Conservation (phyloP, 1,284 basidiomycete genomes). For the Dichomitus squalens region DNA sequence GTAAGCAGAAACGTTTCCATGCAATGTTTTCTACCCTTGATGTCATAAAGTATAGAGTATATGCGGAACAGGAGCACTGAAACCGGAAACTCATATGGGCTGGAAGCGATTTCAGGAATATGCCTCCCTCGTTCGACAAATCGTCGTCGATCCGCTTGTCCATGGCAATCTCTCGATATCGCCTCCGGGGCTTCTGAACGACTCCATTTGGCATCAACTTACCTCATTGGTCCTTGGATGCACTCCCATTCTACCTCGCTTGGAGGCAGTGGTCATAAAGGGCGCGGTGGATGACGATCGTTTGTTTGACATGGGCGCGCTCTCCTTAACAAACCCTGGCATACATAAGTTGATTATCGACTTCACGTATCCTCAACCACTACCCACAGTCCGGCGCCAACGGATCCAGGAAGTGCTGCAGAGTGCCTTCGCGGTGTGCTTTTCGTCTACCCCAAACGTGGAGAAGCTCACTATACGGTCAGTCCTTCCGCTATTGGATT, state of each 20-base stretch:
- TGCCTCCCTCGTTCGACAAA: background rate
- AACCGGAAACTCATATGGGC: background rate
- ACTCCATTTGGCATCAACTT: background rate
- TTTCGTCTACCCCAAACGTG: background rate
- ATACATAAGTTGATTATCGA: background rate
- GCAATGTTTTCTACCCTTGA: background rate
- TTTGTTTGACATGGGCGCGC: background rate
- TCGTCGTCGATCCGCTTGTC: background rate
- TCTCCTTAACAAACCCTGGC: background rate
- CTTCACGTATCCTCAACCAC: no score
- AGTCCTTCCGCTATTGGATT: background rate
- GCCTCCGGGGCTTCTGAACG: background rate
- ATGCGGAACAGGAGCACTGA: background rate
- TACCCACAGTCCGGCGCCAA: no score
- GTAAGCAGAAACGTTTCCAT: background rate
- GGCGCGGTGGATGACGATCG: no score
- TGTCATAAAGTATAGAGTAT: no score
- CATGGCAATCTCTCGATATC: background rate
- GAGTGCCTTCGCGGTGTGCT: background rate
- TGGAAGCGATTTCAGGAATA: background rate
- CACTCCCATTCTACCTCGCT: background rate
- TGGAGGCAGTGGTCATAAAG: background rate
- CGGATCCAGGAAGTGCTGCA: no score
- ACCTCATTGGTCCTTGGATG: background rate
- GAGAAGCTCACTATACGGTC: background rate